A percentile compares a stretch with the other conserved stretches of the same genome.
phyloP scores from a whole-genome alignment of 108 stramenopile genomes.

The Chaetoceros tenuissimus region DNA sequence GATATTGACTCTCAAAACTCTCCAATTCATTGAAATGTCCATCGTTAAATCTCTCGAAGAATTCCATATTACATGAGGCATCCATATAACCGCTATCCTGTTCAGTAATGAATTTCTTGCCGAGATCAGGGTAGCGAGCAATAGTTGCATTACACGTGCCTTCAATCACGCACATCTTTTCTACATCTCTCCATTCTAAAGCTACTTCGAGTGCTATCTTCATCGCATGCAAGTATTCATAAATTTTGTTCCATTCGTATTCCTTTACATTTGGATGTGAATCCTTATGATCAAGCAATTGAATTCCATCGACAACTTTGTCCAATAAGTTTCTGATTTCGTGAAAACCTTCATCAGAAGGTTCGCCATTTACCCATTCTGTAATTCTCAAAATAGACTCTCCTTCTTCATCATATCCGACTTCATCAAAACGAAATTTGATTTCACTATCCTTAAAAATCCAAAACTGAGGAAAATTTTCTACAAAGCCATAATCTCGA shows the following conservation, averaged over 20 bases:
- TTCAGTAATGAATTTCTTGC: too few species aligned
- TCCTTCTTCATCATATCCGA: background rate
- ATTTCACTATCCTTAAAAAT: background rate
- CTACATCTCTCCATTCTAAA: too few species aligned
- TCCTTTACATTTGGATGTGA: too few species aligned
- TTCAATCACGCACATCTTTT: too few species aligned
- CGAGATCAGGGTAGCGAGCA: too few species aligned
- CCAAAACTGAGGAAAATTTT: conserved; percentile 29
- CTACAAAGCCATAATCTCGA: conserved; percentile 37
- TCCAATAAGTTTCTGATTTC: background rate
- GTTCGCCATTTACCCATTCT: conserved; percentile 3
- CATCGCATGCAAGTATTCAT: too few species aligned
- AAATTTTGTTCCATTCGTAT: too few species aligned
- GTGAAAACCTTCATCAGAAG: conserved; percentile 3
- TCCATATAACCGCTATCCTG: too few species aligned
- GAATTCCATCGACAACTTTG: background rate
- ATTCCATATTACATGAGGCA: too few species aligned
- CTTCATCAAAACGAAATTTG: conserved; percentile 2
- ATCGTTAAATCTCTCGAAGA: background rate
- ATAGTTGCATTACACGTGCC: too few species aligned
- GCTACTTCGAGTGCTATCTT: too few species aligned
- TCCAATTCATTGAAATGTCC: conserved; percentile 8
- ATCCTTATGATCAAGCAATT: background rate
- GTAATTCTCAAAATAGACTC: background rate
- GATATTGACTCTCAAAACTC: conserved; percentile 5